Evolutionary conservation across 2,329 filamentous ascomycete genomes (phyloP).

Genomic region (Periconia sp.): DNA sequence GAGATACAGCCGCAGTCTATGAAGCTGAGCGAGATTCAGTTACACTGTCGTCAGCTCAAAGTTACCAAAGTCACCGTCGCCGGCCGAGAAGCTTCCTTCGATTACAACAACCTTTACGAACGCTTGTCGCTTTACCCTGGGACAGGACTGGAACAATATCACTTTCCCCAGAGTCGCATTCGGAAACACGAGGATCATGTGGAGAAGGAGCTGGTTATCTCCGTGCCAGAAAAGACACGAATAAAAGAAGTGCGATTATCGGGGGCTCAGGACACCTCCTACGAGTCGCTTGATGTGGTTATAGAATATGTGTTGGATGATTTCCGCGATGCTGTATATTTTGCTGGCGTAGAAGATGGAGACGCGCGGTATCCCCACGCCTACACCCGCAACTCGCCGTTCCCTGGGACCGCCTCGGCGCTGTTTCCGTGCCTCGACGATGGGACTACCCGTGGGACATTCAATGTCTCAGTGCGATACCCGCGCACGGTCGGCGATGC

Average conservation of each 20-base stretch:
- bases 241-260: conserved; percentile 61
- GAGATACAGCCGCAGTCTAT: conserved; percentile 68
- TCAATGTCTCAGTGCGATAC: conserved; percentile 85
- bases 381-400: conserved; percentile 80
- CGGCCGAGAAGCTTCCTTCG: conserved; percentile 40
- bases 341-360: conserved; percentile 78
- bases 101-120: conserved; percentile 67
- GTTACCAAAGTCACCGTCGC: conserved; percentile 55
- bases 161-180: conserved; percentile 71
- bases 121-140: conserved; percentile 63
- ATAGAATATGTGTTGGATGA: conserved; percentile 78
- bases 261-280: conserved; percentile 41
- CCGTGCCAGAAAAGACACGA: conserved; percentile 61
- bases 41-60: conserved; percentile 66
- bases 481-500: conserved; percentile 83
- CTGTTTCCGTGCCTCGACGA: conserved; percentile 95
- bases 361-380: conserved; percentile 87
- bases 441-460: conserved; percentile 75
- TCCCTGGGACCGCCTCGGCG: conserved; percentile 77
- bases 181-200: conserved; percentile 57
- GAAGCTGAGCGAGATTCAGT: conserved; percentile 56
- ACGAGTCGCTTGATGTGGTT: conserved; percentile 62
- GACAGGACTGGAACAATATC: conserved; percentile 71
- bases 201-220: conserved; percentile 61
- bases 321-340: conserved; percentile 85